phyloP scores from a whole-genome alignment of 177 flowering plant species.

The Tripterygium wilfordii region DNA sequence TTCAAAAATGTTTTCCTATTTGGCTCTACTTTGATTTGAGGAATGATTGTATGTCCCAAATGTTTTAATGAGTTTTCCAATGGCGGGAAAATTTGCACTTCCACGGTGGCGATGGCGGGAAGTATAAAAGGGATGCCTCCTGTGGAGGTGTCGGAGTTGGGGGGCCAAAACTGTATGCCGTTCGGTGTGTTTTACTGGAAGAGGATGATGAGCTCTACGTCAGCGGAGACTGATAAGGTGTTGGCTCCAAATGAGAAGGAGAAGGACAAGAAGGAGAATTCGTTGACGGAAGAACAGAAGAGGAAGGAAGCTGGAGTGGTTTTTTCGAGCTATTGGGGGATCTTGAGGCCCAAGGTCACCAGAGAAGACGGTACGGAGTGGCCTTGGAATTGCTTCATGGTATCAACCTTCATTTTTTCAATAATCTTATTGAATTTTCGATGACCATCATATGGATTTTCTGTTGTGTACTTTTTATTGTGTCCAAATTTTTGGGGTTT shows the following conservation, averaged over 20 bases:
- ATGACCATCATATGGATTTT: too few relatives aligned
- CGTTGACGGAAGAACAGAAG: conserved; percentile 8
- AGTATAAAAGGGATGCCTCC: too few relatives aligned
- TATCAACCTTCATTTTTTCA: conserved; percentile 5
- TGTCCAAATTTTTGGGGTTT: too few relatives aligned
- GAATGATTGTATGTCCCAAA: too few relatives aligned
- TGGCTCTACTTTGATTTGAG: too few relatives aligned
- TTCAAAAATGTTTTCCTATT: too few relatives aligned
- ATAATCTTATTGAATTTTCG: neutral
- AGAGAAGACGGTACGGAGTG: conserved; percentile 74
- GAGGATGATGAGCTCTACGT: conserved; percentile 24
- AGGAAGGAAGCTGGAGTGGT: conserved; percentile 1
- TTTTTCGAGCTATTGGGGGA: conserved; percentile 74
- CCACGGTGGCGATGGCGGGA: too few relatives aligned
- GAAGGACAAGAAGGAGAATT: conserved; percentile 5
- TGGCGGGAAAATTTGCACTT: too few relatives aligned
- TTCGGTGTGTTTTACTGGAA: conserved; percentile 10
- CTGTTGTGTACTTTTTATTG: too few relatives aligned
- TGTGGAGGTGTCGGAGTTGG: neutral
- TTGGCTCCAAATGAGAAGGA: too few relatives aligned
- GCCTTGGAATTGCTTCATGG: conserved; percentile 92
- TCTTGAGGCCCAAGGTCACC: conserved; percentile 39
- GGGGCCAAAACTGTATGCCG: neutral
- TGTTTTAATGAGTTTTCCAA: too few relatives aligned
- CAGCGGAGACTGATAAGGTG: conserved; percentile 10